Base-by-base conservation (phyloP, 2,329 filamentous ascomycete genomes). In the Penicillium sp. region DNA sequence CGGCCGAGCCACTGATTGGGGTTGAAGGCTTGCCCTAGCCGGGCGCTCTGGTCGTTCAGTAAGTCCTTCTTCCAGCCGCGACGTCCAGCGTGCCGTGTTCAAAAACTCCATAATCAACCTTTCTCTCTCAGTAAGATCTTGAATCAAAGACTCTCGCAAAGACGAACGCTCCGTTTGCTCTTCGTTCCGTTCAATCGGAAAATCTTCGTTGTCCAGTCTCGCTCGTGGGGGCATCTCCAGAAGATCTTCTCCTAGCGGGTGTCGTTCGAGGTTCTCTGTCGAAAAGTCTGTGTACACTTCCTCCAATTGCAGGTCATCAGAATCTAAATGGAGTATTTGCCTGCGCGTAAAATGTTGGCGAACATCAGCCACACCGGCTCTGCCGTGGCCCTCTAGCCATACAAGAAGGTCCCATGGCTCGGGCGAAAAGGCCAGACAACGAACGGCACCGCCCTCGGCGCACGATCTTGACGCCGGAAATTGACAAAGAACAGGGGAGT, bases 361-460 rank as follows among this genome's bases (percentile, higher is more conserved):
- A 49, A 81, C 68, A 65, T 81, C 79, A 33, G 78, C 77, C 57
- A 81, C 65, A 8, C 79, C 79, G 44, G 76, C 76, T 60, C 76
- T 72, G 17, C 79, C 79, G 61, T 90, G 88, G 67, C 96, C 90
- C 74, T 99, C 94, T 9, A 92, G 90, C 93, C 94, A 97, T 7
- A 96, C 89, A 41, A 99, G 79, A 19, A 99, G 83, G 70, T 97
- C 93, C 80, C 89, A 93, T 0, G 93, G 91, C 1, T 90, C 89
- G 0, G 93, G 93, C 5, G 90, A 92, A 71, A 99, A 99, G 1
- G 89, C 83, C 89, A 97, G 96, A 60, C 92, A 91, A 61, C 94
- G 85, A 53, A 97, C 87, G 33, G 93, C 92, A 43, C 93, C 93
- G 21, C 84, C 82, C 23, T 85, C 82, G n/a, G 80, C 82, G 59